Evolutionary conservation across 2,329 filamentous ascomycete genomes (phyloP).

Genomic region (Penicillium sp.): DNA sequence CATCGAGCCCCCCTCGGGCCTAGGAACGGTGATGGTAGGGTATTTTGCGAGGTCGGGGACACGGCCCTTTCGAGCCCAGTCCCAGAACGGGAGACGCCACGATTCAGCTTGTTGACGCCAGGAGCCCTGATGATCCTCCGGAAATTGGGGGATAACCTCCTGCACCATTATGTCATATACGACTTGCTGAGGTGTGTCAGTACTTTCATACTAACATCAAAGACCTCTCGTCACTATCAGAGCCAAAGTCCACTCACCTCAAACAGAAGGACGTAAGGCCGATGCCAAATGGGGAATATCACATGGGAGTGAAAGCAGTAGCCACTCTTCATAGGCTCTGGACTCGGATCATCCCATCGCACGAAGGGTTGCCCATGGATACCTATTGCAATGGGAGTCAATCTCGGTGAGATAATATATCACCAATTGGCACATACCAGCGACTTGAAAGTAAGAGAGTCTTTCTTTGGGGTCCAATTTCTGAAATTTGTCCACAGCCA

Average conservation of each 20-base stretch:
- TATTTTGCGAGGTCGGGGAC: constrained; percentile 30
- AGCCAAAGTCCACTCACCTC: constrained; percentile 39
- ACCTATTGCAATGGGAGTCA: not conserved
- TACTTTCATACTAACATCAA: not conserved
- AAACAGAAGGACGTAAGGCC: constrained; percentile 66
- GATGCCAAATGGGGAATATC: constrained; percentile 78
- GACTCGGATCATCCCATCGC: constrained; percentile 14
- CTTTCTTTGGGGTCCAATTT: constrained; percentile 9
- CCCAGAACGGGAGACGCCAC: constrained; percentile 51
- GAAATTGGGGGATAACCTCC: constrained; percentile 37
- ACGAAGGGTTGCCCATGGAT: constrained; percentile 14
- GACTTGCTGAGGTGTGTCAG: constrained; percentile 32
- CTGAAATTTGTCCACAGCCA: constrained; percentile 13
- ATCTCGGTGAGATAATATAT: not conserved
- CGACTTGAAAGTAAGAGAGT: constrained; percentile 15
- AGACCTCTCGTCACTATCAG: no score
- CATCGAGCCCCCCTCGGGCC: constrained; percentile 34
- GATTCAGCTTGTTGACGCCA: constrained; percentile 45
- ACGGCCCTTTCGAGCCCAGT: constrained; percentile 38
- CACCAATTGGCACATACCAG: not conserved
- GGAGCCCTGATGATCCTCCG: constrained; percentile 45
- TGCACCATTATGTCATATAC: constrained; percentile 37
- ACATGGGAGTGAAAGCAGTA: constrained; percentile 75
- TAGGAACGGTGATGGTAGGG: constrained; percentile 34
- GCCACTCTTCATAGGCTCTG: constrained; percentile 43